phyloP scores from a whole-genome alignment of 2,329 filamentous ascomycete genomes.

The Colletotrichum sidae region DNA sequence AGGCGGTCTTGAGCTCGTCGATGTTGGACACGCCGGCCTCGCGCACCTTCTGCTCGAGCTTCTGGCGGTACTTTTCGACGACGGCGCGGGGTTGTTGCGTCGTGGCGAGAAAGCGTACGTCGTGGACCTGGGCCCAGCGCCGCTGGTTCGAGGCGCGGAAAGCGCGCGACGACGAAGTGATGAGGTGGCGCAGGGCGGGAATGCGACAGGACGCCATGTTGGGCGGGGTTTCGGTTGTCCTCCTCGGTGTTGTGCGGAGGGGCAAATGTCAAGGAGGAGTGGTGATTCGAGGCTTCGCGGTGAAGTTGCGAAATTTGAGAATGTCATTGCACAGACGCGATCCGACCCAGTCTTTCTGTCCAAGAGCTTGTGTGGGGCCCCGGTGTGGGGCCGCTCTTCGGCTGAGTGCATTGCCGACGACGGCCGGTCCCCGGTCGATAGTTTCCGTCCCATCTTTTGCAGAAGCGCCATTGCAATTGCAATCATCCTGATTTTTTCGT shows the following conservation, averaged over 20 bases:
- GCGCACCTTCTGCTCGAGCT: conserved; percentile 85
- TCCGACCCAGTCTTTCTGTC: neutral
- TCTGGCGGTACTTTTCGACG: conserved; percentile 86
- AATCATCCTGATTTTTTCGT: too few species aligned
- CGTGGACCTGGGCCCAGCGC: conserved; percentile 91
- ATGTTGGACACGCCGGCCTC: conserved; percentile 77
- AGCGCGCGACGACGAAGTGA: conserved; percentile 46
- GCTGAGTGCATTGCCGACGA: conserved; percentile 8
- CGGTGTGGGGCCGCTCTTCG: conserved; percentile 27
- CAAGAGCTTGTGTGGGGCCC: conserved; percentile 29
- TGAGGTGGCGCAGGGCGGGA: conserved; percentile 61
- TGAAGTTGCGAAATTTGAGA: neutral
- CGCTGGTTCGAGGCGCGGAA: conserved; percentile 67
- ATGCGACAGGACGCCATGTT: conserved; percentile 63
- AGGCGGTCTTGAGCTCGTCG: conserved; percentile 82
- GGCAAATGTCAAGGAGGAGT: neutral
- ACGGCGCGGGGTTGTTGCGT: conserved; percentile 76
- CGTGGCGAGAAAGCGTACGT: conserved; percentile 89
- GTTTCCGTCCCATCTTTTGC: too few species aligned
- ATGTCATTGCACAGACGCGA: neutral
- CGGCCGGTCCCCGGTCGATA: neutral
- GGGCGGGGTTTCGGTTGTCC: neutral
- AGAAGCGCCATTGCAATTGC: too few species aligned
- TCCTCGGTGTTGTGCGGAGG: neutral
- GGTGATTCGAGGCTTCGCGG: neutral